These are phyloP conservation scores for Pythium aquatile DNA, from an alignment of 352 stramenopile species.

Conservation along the genomic window DNA sequence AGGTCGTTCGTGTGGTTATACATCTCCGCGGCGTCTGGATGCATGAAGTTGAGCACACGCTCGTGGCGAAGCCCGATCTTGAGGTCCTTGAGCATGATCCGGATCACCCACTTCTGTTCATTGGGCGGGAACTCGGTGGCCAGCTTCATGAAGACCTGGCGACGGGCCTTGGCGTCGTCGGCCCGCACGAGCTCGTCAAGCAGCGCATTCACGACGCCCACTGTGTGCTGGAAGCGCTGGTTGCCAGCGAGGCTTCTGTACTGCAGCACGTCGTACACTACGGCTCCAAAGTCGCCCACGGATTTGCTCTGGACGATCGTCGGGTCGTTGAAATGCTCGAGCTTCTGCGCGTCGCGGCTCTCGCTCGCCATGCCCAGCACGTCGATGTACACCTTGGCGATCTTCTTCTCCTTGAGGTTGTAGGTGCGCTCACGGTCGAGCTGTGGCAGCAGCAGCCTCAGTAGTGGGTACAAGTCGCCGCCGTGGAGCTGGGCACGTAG, in stretches of 20 bases:
- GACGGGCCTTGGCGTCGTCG: constrained; percentile 43
- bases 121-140: constrained; percentile 69
- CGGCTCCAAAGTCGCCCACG: constrained; percentile 79
- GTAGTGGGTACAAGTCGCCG: constrained; percentile 67
- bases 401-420: constrained; percentile 88
- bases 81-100: constrained; percentile 82
- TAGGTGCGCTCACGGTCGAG: constrained; percentile 84
- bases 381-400: constrained; percentile 75
- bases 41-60: constrained; percentile 74
- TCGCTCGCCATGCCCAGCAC: constrained; percentile 62
- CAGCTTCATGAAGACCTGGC: constrained; percentile 68
- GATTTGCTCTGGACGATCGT: constrained; percentile 77
- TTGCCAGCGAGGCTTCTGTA: constrained; percentile 50
- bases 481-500: constrained; percentile 52
- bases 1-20: constrained; percentile 89
- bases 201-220: constrained; percentile 60
- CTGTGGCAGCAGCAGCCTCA: constrained; percentile 74
- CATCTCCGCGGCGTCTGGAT: constrained; percentile 83
- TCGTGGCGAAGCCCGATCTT: constrained; percentile 85
- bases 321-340: constrained; percentile 83
- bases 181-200: constrained; percentile 52
- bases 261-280: constrained; percentile 72
- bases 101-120: constrained; percentile 85
- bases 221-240: constrained; percentile 47
- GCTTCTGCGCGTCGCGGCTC: constrained; percentile 70